Evolutionary conservation across 139 green algal species (phyloP).

Genomic region (Eudorina sp.): DNA sequence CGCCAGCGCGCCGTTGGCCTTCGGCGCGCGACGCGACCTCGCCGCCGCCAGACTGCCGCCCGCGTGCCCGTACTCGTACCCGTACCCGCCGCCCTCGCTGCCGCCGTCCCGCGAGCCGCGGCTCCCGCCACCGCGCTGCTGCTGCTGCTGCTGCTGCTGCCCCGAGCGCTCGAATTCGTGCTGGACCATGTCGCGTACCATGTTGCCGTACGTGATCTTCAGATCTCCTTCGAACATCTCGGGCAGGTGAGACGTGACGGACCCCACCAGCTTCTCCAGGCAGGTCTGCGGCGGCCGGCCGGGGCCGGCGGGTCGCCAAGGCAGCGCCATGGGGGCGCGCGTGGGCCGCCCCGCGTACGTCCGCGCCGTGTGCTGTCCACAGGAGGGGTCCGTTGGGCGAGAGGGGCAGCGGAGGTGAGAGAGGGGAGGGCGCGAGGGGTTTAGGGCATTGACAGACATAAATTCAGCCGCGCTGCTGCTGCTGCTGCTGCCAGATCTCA

Average conservation of each 20-base stretch:
- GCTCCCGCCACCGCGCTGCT: too few species aligned
- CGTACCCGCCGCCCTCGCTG: background rate
- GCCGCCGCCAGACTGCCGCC: background rate
- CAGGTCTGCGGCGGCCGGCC: background rate
- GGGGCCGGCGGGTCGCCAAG: background rate
- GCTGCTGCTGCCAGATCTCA: too few species aligned
- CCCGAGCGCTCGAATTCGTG: conserved; percentile 63
- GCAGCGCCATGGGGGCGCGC: conserved; percentile 11
- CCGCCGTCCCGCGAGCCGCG: conserved; percentile 51
- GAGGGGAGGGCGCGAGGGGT: too few species aligned
- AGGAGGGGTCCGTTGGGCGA: too few species aligned
- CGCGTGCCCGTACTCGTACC: background rate
- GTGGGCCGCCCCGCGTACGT: conserved; percentile 23
- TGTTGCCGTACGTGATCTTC: conserved; percentile 32
- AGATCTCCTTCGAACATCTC: conserved; percentile 33
- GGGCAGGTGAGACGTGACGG: background rate
- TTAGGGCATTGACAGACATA: too few species aligned
- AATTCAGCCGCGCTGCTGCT: too few species aligned
- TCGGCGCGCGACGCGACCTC: background rate
- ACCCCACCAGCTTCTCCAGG: conserved; percentile 34
- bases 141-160: too few species aligned
- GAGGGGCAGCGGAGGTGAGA: too few species aligned
- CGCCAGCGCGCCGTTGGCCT: background rate
- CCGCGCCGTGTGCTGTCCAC: conserved; percentile 39
- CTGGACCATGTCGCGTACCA: conserved; percentile 26